Conservation (phyloP, 75 land plant genomes). For the Adiantum capillusveneris region DNA sequence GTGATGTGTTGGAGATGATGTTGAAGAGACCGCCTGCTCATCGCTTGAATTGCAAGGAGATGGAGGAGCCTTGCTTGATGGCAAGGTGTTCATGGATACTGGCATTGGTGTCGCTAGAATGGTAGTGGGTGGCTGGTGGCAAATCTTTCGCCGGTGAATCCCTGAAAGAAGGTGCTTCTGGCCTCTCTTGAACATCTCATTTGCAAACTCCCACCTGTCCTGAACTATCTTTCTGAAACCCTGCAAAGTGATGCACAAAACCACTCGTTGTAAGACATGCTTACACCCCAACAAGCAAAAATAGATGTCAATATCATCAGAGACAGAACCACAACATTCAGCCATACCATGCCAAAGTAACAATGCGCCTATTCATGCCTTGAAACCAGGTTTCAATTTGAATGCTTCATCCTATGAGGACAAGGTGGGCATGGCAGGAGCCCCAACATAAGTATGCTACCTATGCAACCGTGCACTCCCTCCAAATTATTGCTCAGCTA, state of each 20-base stretch:
- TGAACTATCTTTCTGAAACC: constrained; percentile 45
- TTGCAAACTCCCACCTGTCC: constrained; percentile 46
- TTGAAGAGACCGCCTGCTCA: constrained; percentile 30
- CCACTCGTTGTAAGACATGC: neutral
- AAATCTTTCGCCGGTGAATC: constrained; percentile 31
- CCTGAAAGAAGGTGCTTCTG: constrained; percentile 33
- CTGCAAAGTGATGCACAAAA: constrained; percentile 9
- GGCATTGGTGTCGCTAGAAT: neutral
- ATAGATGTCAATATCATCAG: too few relatives aligned
- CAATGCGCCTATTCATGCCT: too few relatives aligned
- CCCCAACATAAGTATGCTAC: too few relatives aligned
- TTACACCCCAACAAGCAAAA: neutral
- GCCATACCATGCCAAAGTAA: too few relatives aligned
- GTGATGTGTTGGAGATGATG: constrained; percentile 19
- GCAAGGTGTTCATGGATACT: neutral
- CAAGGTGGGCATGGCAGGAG: too few relatives aligned
- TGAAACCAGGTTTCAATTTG: too few relatives aligned
- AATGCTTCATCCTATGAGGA: too few relatives aligned
- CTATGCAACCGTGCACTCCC: too few relatives aligned
- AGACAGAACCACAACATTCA: too few relatives aligned
- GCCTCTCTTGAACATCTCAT: constrained; percentile 35
- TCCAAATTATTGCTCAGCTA: too few relatives aligned
- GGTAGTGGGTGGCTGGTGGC: constrained; percentile 11
- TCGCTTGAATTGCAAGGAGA: constrained; percentile 25
- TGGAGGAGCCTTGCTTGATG: constrained; percentile 15